Base-by-base conservation (phyloP, 192 early-diverging fungal genomes). In the Gryganskiella cystojenkinii region DNA sequence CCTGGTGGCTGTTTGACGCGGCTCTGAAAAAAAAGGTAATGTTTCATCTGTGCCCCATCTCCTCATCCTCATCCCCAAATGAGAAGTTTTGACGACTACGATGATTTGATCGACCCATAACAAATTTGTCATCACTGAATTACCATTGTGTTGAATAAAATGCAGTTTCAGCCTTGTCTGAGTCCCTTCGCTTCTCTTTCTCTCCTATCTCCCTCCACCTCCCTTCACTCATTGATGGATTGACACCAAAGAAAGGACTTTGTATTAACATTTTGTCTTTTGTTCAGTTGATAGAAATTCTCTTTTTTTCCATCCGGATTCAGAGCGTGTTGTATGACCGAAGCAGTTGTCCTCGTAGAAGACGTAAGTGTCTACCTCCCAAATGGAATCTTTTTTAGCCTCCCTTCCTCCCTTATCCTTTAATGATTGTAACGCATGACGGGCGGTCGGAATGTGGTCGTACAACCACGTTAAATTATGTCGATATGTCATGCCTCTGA, bases 401-500 rank as follows among this genome's bases (percentile, higher is more conserved):
- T 24, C 30, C 19, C 30, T 30, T 4, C 24, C 17, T 61, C 10
- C 43, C n/a, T n/a, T n/a, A n/a, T 19, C 8, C 67, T 50, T 76
- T 78, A 78, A 78, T 78, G 74, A 78, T 78, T 78, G 74, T 68
- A 78, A 78, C 61, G 74, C 74, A 78, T 78, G 74, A 78, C 74
- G 74, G 74, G 74, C 74, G 74, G 74, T 78, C 74, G 74, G 74
- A 78, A 78, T 69, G 74, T 78, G 74, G 64, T 78, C 74, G 74
- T 78, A 78, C 74, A 78, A 78, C 64, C 74, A 78, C 74, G 52
- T 34, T 40, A n/a, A 78, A 64, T 53, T 47, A 78, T 78, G 74
- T 78, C 74, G 74, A 78, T 46, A 78, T 78, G 74, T 78, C 74
- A 78, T 78, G 74, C 74, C 59, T 78, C 74, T 78, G 74, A 78